Base-by-base conservation (phyloP, 78 protist genomes). In the Chrysochromulina tobinii region DNA sequence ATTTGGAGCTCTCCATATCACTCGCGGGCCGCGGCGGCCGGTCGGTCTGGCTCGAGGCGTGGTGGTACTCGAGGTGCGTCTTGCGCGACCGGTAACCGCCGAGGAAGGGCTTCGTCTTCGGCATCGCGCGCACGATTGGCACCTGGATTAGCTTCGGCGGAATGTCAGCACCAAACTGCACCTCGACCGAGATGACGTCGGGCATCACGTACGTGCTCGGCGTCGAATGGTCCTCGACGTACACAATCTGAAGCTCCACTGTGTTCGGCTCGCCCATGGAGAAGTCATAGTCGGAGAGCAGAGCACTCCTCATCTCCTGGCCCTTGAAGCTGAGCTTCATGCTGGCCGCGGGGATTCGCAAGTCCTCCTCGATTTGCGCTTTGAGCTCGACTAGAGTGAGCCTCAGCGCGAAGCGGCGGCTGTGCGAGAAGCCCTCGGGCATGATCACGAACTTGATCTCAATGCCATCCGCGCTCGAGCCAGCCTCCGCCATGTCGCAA, bases 41-140 rank as follows among this genome's bases (percentile, higher is more conserved):
- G 6, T 73, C 69, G 2, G 95, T 90, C 87, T 96, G 96, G 38
- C 90, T 53, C 61, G 14, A 2, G 0, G 96, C 96, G 67, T 95
- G 92, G 91, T 93, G 96, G 89, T 57, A 95, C 79, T 59, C 88
- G 14, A 11, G 4, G 6, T 68, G 69, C 21, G 66, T 90, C 51
- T 1, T 3, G 3, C 53, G 61, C 58, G 89, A n/a, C 8, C 94
- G 85, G 58, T 38, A 94, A 21, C 95, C 95, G 38, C 94, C 97
- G 54, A 95, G 25, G 67, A 91, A 93, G 14, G 90, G 92, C 93
- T 93, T 93, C 59, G 8, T 9, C 53, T 2, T 3, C 2, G 67
- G 23, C 87, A 48, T 25, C 21, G 59, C 84, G 21, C 64, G 61
- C 3, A 72, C 77, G 85, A 67, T 61, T 66, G 77, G 61, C 79